Percentiles rank a stretch among this genome's conserved stretches.
Evolutionary conservation across 371 early-diverging fungal genomes (phyloP).

Genomic region (Circinella umbellata): DNA sequence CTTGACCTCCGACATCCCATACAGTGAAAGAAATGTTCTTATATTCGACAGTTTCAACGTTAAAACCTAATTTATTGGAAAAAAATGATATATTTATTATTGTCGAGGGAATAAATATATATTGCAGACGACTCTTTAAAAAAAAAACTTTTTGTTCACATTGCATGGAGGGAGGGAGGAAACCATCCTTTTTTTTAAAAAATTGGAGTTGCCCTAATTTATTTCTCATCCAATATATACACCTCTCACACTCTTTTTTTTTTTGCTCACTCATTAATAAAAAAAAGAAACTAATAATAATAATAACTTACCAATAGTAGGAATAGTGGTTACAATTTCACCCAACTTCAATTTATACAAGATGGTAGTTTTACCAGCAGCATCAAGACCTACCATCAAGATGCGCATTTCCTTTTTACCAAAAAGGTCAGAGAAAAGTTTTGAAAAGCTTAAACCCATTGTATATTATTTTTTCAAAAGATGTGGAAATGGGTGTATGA

Average conservation of each 20-base stretch:
- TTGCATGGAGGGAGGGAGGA: no score
- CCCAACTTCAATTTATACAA: conserved; percentile 86
- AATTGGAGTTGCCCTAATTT: no score
- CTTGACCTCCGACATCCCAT: conserved; percentile 94
- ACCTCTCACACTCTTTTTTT: no score
- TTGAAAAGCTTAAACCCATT: conserved; percentile 57
- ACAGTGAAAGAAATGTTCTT: conserved; percentile 98
- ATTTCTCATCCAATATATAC: no score
- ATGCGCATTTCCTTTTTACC: conserved; percentile 96
- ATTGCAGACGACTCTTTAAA: no score
- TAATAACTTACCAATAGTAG: conserved; percentile 67
- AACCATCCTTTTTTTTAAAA: no score
- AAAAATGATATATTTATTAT: not conserved
- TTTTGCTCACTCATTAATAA: no score
- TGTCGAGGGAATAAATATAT: no score
- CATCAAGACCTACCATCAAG: conserved; percentile 96
- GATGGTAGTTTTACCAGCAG: conserved; percentile 99
- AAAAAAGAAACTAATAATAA: not conserved
- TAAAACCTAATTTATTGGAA: conserved; percentile 69
- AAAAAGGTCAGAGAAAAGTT: conserved; percentile 50
- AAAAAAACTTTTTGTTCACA: no score
- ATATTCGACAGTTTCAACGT: conserved; percentile 94
- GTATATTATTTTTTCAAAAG: not conserved
- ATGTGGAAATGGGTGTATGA: not conserved
- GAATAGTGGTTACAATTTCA: conserved; percentile 97